Percentiles rank a stretch among this genome's conserved stretches.
phyloP scores from a whole-genome alignment of 176 grass and related monocot genomes.

The Poa annua region DNA sequence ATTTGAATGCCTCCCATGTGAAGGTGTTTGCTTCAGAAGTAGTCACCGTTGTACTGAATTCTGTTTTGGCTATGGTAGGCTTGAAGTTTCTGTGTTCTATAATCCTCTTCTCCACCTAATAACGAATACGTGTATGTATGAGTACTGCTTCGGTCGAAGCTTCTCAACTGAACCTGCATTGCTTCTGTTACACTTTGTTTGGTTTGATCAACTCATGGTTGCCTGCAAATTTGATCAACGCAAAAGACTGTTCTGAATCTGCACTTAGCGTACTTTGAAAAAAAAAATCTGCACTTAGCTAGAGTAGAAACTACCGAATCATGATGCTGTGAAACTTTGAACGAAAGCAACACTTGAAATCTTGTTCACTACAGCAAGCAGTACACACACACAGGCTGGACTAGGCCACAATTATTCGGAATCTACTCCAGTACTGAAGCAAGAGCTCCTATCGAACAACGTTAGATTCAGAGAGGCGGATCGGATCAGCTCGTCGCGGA shows the following conservation, averaged over 20 bases:
- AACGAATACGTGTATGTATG: too few species aligned
- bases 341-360: too few species aligned
- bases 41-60: background rate
- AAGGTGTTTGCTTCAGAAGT: conserved; percentile 9
- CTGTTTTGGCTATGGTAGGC: background rate
- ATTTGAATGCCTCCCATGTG: background rate
- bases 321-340: background rate
- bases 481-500: background rate
- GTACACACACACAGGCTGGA: background rate
- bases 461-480: background rate
- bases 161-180: background rate
- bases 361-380: background rate
- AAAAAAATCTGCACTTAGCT: too few species aligned
- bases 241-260: background rate
- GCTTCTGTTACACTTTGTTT: background rate
- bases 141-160: too few species aligned
- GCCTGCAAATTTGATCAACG: background rate
- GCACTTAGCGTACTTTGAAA: too few species aligned
- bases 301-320: background rate
- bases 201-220: background rate
- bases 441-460: background rate
- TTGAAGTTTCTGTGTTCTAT: background rate
- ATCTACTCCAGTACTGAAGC: background rate
- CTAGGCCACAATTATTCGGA: background rate
- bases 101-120: background rate